Evolutionary conservation across 257 asterid genomes (phyloP).

Genomic region (Solanum clarkiae): DNA sequence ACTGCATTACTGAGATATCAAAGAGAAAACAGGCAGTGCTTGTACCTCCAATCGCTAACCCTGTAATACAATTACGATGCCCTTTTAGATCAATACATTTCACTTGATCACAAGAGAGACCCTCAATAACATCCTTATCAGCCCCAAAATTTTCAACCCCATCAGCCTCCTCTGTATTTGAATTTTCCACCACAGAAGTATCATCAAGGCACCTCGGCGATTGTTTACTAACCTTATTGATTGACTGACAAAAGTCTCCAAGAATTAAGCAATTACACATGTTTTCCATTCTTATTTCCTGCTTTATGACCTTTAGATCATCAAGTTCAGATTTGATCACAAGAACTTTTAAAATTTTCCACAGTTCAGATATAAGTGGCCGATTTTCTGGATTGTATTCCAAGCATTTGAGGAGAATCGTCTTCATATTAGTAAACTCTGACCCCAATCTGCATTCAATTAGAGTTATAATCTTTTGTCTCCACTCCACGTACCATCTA

Average conservation of each 20-base stretch:
- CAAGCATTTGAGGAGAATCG: constrained; percentile 47
- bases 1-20: neutral
- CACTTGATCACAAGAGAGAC: constrained; percentile 30
- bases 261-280: constrained; percentile 24
- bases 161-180: constrained; percentile 5
- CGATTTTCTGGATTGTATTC: constrained; percentile 42
- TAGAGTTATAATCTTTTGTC: constrained; percentile 26
- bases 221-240: constrained; percentile 13
- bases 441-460: constrained; percentile 33
- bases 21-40: neutral
- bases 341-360: constrained; percentile 54
- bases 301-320: constrained; percentile 9
- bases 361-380: constrained; percentile 41
- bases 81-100: constrained; percentile 61
- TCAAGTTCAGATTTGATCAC: constrained; percentile 30
- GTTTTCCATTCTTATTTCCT: constrained; percentile 8
- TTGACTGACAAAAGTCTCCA: constrained; percentile 31
- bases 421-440: constrained; percentile 18
- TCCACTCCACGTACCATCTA: constrained; percentile 34
- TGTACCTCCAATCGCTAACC: constrained; percentile 72
- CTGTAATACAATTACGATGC: constrained; percentile 67
- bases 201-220: neutral
- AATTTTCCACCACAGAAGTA: constrained; percentile 16
- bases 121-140: constrained; percentile 35
- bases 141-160: constrained; percentile 13